Evolutionary conservation across 495 filamentous ascomycete species (phyloP).

Genomic region (Penicillium manginii): DNA sequence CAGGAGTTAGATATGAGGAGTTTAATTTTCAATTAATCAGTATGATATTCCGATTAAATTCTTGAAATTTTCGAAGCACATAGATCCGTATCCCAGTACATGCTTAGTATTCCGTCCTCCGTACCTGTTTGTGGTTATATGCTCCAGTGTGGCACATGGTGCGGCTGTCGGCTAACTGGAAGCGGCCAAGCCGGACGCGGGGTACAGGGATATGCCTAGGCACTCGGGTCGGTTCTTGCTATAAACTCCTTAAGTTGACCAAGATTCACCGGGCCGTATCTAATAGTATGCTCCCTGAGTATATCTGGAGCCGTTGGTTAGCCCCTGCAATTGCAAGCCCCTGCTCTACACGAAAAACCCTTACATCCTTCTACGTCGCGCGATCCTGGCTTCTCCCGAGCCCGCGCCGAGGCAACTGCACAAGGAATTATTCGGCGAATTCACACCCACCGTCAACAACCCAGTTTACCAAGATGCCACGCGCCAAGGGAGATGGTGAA

Average conservation of each 20-base stretch:
- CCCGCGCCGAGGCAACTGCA: not conserved
- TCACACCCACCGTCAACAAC: slow-evolving; percentile 7
- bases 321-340: not conserved
- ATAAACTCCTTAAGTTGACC: slow-evolving; percentile 18
- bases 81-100: not conserved
- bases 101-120: not conserved
- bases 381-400: not conserved
- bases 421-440: slow-evolving; percentile 16
- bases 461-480: slow-evolving; percentile 24
- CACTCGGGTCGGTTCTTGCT: slow-evolving; percentile 25
- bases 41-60: slow-evolving; percentile 10
- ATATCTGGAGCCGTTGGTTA: slow-evolving; percentile 13
- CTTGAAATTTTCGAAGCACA: not conserved
- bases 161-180: slow-evolving; percentile 23
- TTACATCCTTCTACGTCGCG: not conserved
- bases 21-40: slow-evolving; percentile 34
- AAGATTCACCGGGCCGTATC: slow-evolving; percentile 17
- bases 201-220: slow-evolving; percentile 36
- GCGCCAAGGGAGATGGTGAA: slow-evolving; percentile 17
- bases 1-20: slow-evolving; percentile 36
- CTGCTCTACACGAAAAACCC: not conserved
- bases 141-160: slow-evolving; percentile 23
- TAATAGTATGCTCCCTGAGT: slow-evolving; percentile 3
- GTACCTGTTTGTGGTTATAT: not conserved
- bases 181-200: slow-evolving; percentile 28